Evolutionary conservation across 352 stramenopile genomes (phyloP).

Genomic region (Pythium vanterpoolii): DNA sequence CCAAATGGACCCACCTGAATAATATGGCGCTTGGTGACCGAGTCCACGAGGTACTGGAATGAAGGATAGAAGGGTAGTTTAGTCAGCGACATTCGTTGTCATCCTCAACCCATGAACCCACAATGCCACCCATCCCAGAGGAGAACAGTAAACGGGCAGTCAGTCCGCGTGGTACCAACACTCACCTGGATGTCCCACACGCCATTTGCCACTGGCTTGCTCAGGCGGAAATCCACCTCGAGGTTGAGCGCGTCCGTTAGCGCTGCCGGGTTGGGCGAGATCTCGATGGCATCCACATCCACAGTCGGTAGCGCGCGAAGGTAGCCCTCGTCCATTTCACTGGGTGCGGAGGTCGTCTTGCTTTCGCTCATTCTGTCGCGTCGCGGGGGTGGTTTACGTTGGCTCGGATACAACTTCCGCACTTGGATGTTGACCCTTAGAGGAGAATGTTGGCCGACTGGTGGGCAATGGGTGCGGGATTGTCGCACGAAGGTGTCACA

Average conservation of each 20-base stretch:
- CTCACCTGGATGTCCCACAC: slow-evolving; percentile 78
- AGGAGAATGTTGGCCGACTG: background rate
- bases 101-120: background rate
- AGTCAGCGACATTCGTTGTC: background rate
- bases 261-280: slow-evolving; percentile 77
- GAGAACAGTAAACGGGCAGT: background rate
- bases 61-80: slow-evolving; percentile 1
- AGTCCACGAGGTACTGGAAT: slow-evolving; percentile 80
- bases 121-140: slow-evolving; percentile 2
- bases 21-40: slow-evolving; percentile 78
- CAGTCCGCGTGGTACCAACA: slow-evolving; percentile 1
- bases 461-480: background rate
- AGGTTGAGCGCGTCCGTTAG: slow-evolving; percentile 77
- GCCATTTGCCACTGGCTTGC: slow-evolving; percentile 54
- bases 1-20: slow-evolving; percentile 60
- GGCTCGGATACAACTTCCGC: background rate
- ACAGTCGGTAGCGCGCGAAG: slow-evolving; percentile 49
- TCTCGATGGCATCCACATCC: slow-evolving; percentile 69
- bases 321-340: slow-evolving; percentile 36
- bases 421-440: background rate
- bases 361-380: slow-evolving; percentile 60
- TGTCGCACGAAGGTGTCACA: slow-evolving; percentile 33
- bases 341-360: slow-evolving; percentile 31
- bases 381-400: background rate
- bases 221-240: slow-evolving; percentile 75